A percentile compares a stretch with the other conserved stretches of the same genome.
Conservation (phyloP, 179 eudicot genomes). For the Silene vulgaris region DNA sequence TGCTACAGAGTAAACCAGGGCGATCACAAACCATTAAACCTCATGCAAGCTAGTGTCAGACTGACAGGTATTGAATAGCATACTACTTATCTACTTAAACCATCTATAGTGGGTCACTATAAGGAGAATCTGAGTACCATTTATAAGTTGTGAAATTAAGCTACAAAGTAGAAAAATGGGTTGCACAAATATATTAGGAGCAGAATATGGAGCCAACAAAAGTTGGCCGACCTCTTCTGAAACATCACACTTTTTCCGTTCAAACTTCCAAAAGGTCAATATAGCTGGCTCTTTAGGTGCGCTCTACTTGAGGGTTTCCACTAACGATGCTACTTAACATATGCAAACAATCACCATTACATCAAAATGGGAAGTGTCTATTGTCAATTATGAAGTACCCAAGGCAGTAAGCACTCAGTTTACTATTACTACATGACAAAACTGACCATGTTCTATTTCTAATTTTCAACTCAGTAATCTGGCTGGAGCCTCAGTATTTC, state of each 20-base stretch:
- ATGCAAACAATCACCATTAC: background rate
- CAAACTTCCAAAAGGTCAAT: background rate
- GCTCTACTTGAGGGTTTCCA: background rate
- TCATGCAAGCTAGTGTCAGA: slow-evolving; percentile 3
- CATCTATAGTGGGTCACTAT: background rate
- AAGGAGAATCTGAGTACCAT: background rate
- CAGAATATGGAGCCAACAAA: background rate
- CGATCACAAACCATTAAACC: background rate
- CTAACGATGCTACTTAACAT: background rate
- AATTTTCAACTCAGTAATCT: background rate
- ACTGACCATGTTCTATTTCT: background rate
- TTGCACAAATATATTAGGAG: background rate
- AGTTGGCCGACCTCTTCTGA: slow-evolving; percentile 1
- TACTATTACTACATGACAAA: background rate
- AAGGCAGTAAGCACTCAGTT: background rate
- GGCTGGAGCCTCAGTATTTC: too few species aligned
- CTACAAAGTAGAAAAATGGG: background rate
- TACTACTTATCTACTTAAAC: background rate
- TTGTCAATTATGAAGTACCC: background rate
- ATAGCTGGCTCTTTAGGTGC: background rate
- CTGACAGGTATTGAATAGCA: background rate
- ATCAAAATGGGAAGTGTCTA: background rate
- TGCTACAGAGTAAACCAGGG: slow-evolving; percentile 8
- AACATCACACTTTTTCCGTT: background rate
- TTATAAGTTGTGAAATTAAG: slow-evolving; percentile 7